Conservation (phyloP, 257 asterid species). For the Petrea volubilis region DNA sequence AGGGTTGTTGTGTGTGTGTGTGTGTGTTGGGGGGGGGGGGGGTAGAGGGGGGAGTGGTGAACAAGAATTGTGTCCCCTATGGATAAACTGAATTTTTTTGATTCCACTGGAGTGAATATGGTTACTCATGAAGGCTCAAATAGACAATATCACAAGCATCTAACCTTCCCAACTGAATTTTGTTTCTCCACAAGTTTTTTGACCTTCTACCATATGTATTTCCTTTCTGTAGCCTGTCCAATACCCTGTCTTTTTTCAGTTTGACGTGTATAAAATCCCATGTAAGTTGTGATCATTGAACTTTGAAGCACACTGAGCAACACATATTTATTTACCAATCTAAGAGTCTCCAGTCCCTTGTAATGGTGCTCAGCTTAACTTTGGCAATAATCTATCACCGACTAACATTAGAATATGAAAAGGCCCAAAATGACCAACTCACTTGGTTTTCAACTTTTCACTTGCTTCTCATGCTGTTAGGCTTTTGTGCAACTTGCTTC, state of each 20-base stretch:
- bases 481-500: not conserved
- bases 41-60: not conserved
- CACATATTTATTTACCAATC: not conserved
- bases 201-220: not conserved
- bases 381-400: not conserved
- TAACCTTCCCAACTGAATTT: not conserved
- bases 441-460: too few species aligned
- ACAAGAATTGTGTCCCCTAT: not conserved
- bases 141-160: not conserved
- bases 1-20: too few species aligned
- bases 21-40: too few species aligned
- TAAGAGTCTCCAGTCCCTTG: too few species aligned
- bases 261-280: not conserved
- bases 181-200: not conserved
- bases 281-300: not conserved
- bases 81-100: not conserved
- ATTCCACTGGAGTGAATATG: not conserved
- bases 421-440: not conserved
- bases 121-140: not conserved
- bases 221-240: not conserved
- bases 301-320: not conserved
- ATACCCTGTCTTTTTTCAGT: slow-evolving; percentile 7
- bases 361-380: not conserved
- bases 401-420: not conserved
- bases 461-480: not conserved